A percentile compares a stretch with the other conserved stretches of the same genome.
Evolutionary conservation across 2,329 filamentous ascomycete species (phyloP).

Genomic region (Aspergillus oerlinghausenensis): DNA sequence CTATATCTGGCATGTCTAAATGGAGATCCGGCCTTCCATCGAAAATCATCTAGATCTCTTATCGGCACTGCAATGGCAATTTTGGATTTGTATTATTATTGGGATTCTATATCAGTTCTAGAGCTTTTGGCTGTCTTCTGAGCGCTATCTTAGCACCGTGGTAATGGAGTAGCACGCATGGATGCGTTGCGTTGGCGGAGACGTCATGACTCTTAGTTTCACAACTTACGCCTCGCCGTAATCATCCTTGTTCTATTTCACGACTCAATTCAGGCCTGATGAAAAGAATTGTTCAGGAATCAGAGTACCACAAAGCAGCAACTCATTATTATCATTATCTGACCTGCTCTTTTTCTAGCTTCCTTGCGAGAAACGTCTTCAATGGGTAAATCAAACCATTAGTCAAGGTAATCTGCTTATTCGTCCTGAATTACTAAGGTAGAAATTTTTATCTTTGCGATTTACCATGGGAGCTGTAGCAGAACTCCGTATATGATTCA

Average conservation of each 20-base stretch:
- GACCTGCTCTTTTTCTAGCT: not conserved
- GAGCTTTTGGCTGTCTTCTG: not conserved
- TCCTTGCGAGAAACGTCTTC: not conserved
- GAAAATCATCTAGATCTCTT: not conserved
- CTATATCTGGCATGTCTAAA: not conserved
- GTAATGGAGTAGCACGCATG: not conserved
- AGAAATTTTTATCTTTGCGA: not conserved
- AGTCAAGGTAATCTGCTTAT: not conserved
- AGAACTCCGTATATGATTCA: not conserved
- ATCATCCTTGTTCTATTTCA: not conserved
- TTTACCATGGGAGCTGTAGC: not conserved
- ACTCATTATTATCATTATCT: not conserved
- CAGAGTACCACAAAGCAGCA: not conserved
- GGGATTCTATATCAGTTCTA: not conserved
- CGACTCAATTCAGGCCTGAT: not conserved
- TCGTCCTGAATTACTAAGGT: not conserved
- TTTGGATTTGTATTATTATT: not conserved
- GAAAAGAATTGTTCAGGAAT: not conserved
- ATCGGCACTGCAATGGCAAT: not conserved
- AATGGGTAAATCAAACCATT: not conserved
- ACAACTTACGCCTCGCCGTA: not conserved
- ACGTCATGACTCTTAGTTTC: not conserved
- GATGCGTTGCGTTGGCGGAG: not conserved
- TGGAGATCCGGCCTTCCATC: not conserved
- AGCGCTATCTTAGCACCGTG: not conserved